These are phyloP conservation scores for Ascochyta koolunga DNA, from an alignment of 2,329 filamentous ascomycete genomes.

Conservation along the genomic window DNA sequence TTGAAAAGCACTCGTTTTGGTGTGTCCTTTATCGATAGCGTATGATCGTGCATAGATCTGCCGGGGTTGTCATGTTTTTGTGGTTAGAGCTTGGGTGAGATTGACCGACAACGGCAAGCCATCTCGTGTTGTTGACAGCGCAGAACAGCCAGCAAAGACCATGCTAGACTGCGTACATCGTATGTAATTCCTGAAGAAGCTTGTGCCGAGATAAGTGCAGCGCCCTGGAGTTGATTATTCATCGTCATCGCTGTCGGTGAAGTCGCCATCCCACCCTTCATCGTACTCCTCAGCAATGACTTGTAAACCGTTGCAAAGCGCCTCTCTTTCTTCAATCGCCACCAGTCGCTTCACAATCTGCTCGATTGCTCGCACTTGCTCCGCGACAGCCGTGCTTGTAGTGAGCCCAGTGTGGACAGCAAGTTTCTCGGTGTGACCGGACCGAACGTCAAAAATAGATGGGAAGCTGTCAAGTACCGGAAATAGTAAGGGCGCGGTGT, in stretches of 20 bases:
- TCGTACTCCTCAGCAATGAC: conserved; percentile 87
- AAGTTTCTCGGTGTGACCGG: conserved; percentile 49
- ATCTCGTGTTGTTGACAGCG: conserved; percentile 18
- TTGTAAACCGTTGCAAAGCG: conserved; percentile 78
- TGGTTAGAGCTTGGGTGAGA: conserved; percentile 12
- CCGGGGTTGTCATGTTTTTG: conserved; percentile 9
- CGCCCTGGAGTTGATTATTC: conserved; percentile 51
- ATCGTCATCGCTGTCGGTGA: conserved; percentile 65
- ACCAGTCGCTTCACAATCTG: conserved; percentile 67
- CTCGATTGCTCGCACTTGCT: conserved; percentile 70
- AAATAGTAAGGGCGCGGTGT: conserved; percentile 65
- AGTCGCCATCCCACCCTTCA: conserved; percentile 81
- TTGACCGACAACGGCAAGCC: conserved; percentile 16
- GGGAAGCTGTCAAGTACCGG: conserved; percentile 87
- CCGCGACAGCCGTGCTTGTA: conserved; percentile 75
- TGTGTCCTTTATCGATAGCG: conserved; percentile 29
- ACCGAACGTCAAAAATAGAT: conserved; percentile 65
- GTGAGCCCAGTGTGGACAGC: conserved; percentile 64
- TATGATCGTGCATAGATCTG: conserved; percentile 18
- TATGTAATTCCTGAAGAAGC: conserved; percentile 21
- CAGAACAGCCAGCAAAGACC: neutral
- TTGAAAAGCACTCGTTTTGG: conserved; percentile 24
- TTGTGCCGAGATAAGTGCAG: neutral
- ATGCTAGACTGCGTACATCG: conserved; percentile 5
- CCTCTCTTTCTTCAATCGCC: conserved; percentile 79